Evolutionary conservation across 2,329 filamentous ascomycete genomes (phyloP).

Genomic region (Grosmannia huntii): DNA sequence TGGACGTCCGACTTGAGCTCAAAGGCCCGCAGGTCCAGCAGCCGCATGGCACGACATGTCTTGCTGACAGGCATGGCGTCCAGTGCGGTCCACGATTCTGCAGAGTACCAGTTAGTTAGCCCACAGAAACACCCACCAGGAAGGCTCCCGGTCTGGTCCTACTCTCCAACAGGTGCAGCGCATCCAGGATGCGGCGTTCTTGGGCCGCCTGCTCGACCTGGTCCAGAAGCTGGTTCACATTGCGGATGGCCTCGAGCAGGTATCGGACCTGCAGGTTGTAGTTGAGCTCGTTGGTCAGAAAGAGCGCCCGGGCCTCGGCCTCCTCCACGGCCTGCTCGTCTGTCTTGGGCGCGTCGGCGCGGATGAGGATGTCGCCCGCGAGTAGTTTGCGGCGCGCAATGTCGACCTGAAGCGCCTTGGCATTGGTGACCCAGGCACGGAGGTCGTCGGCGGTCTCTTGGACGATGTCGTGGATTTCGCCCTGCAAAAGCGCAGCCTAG

Average conservation of each 20-base stretch:
- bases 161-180: conserved; percentile 44
- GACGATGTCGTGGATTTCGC: conserved; percentile 65
- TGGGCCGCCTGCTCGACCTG: conserved; percentile 45
- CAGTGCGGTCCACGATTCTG: conserved; percentile 45
- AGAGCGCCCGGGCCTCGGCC: conserved; percentile 40
- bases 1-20: conserved; percentile 55
- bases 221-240: conserved; percentile 48
- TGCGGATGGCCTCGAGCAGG: conserved; percentile 36
- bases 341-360: conserved; percentile 52
- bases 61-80: conserved; percentile 46
- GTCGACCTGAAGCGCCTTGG: conserved; percentile 72
- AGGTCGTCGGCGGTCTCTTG: conserved; percentile 67
- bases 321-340: conserved; percentile 40
- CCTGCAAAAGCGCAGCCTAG: conserved; percentile 23
- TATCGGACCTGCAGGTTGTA: conserved; percentile 45
- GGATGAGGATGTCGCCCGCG: conserved; percentile 67
- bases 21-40: conserved; percentile 53
- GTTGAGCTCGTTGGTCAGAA: conserved; percentile 42
- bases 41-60: conserved; percentile 46
- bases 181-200: conserved; percentile 43
- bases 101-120: neutral
- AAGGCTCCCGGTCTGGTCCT: conserved; percentile 14
- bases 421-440: conserved; percentile 74
- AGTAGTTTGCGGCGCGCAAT: conserved; percentile 69
- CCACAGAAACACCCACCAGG: neutral